Evolutionary conservation across 371 early-diverging fungal species (phyloP).

Genomic region (Entomophthora muscae): DNA sequence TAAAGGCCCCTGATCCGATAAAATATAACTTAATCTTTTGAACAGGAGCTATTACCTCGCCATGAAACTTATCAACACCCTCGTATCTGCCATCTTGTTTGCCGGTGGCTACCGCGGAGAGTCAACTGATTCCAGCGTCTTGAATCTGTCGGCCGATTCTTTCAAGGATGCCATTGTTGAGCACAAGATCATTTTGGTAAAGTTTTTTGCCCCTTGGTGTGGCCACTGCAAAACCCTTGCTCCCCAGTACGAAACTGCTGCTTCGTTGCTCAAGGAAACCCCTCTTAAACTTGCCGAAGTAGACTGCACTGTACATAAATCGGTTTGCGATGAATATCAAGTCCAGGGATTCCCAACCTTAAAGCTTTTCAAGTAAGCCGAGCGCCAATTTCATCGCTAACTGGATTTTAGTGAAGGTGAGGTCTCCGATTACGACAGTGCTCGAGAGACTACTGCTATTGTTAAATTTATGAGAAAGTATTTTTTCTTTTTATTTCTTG

Average conservation of each 20-base stretch:
- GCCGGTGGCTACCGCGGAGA: conserved; percentile 6
- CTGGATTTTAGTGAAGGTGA: conserved; percentile 26
- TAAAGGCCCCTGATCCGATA: not conserved
- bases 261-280: conserved; percentile 50
- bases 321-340: conserved; percentile 58
- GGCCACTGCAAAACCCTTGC: conserved; percentile 80
- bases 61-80: conserved; percentile 3
- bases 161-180: conserved; percentile 41
- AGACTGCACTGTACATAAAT: conserved; percentile 79
- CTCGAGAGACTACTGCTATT: conserved; percentile 65
- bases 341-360: conserved; percentile 87
- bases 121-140: conserved; percentile 39
- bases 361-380: conserved; percentile 48
- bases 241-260: conserved; percentile 84
- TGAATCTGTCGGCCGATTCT: conserved; percentile 39
- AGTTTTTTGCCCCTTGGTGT: conserved; percentile 94
- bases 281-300: conserved; percentile 74
- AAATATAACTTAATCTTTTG: not conserved
- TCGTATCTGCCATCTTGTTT: conserved; percentile 5
- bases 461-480: conserved; percentile 81
- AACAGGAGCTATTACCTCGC: not conserved
- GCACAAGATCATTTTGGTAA: conserved; percentile 61
- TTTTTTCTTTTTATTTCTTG: conserved; percentile 12
- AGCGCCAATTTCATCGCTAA: conserved; percentile 11
- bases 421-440: conserved; percentile 55